Base-by-base conservation (phyloP, 495 filamentous ascomycete genomes). In the Penicillium taxi region DNA sequence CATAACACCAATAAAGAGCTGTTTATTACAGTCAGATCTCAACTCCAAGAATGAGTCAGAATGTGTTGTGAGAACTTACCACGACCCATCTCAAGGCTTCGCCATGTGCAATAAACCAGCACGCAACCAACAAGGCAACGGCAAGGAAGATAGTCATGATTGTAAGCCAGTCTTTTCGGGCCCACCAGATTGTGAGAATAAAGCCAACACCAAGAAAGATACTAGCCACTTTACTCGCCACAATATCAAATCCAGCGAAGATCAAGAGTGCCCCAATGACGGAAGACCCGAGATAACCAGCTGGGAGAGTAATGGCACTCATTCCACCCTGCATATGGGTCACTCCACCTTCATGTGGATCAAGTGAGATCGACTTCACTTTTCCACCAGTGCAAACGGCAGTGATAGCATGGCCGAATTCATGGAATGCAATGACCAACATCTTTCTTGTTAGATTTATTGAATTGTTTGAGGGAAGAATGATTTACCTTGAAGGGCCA, bases 371-470 rank as follows among this genome's bases (percentile, higher is more conserved):
- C n/a, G 75, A 80, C 38, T 84, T 74, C 19, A 88, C 82, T 29
- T 63, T 64, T 5, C 82, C 83, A 27, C 83, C 82, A 0, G 83
- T 88, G 30, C 79, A 75, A 44, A 75, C 71, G 26, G 81, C 78
- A 4, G 78, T 77, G 44, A 82, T 77, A 28, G 83, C 83, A 63
- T 88, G 83, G 20, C 78, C 74, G 57, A 86, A 88, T 55, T 88
- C 83, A 66, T 88, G 82, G 61, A 86, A 88, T 20, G 83, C 82
- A 34, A 88, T 88, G 8, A 86, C 82, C 22, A 88, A 73, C 83
- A 88, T 88, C 79, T 80, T 19, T 25, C 9, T 29, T 29, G 39
- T 36, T 27, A 44, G 22, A n/a, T 41, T 42, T 12, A 12, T 8
- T 17, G 15, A 8, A n/a, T 5, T 27, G 27, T 9, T n/a, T 14